Percentiles rank a stretch among this genome's conserved stretches.
Conservation (phyloP, 2,329 filamentous ascomycete species). For the Hymenoscyphus fraxineus region DNA sequence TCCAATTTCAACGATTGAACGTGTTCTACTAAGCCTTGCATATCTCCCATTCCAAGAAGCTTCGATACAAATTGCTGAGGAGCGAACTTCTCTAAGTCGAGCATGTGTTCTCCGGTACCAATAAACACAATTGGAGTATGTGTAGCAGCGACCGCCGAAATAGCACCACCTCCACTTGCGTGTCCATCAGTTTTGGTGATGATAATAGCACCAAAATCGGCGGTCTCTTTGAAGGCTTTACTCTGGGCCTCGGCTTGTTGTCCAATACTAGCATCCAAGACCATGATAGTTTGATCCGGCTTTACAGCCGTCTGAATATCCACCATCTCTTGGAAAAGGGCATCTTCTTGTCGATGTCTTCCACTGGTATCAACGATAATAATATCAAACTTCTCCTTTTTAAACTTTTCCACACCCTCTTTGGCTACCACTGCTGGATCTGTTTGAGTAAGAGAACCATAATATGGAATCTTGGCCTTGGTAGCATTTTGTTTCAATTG, state of each 20-base stretch:
- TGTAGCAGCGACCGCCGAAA: slow-evolving; percentile 93
- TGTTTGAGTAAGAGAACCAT: slow-evolving; percentile 91
- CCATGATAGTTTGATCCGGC: slow-evolving; percentile 97
- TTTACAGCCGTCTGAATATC: slow-evolving; percentile 89
- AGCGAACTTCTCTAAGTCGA: slow-evolving; percentile 89
- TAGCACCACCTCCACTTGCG: slow-evolving; percentile 91
- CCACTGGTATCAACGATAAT: slow-evolving; percentile 98
- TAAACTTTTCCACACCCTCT: slow-evolving; percentile 98
- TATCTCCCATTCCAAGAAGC: slow-evolving; percentile 94
- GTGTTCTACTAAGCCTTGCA: slow-evolving; percentile 91
- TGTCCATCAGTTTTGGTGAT: slow-evolving; percentile 98
- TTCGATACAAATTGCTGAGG: slow-evolving; percentile 93
- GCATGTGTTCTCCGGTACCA: slow-evolving; percentile 94
- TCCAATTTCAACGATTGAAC: slow-evolving; percentile 93
- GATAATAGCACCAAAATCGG: slow-evolving; percentile 96
- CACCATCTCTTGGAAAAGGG: slow-evolving; percentile 95
- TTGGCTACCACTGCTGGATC: slow-evolving; percentile 89
- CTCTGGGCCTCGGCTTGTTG: slow-evolving; percentile 93
- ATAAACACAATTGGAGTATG: slow-evolving; percentile 97
- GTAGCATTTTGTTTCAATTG: slow-evolving; percentile 98
- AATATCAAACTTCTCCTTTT: slow-evolving; percentile 96
- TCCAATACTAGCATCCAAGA: slow-evolving; percentile 92
- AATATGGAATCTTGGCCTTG: slow-evolving; percentile 98
- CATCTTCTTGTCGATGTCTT: slow-evolving; percentile 89
- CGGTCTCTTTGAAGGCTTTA: slow-evolving; percentile 94